Conservation (phyloP, 208 protist genomes). For the Leishmania braziliensis region DNA sequence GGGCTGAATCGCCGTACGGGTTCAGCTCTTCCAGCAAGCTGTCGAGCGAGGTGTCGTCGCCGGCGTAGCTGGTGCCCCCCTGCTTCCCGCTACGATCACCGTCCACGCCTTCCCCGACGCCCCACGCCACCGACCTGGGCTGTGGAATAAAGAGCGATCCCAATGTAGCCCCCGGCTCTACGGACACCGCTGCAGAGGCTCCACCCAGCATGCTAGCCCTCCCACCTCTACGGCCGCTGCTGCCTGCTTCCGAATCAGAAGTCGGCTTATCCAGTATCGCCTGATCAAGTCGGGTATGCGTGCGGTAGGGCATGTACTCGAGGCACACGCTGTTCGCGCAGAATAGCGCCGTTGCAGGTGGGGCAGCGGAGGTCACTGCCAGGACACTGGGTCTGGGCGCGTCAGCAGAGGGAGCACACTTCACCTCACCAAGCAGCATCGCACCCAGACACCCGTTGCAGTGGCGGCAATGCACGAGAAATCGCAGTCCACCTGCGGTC, state of each 20-base stretch:
- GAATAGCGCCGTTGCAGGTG: constrained; percentile 27
- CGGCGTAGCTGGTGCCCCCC: not conserved
- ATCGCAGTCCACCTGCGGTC: constrained; percentile 7
- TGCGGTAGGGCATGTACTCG: constrained; percentile 40
- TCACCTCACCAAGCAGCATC: constrained; percentile 24
- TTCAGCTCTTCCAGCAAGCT: constrained; percentile 19
- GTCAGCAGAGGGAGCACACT: not conserved
- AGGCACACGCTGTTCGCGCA: constrained; percentile 72
- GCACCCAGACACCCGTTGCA: constrained; percentile 74
- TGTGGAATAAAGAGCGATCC: constrained; percentile 1
- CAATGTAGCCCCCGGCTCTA: constrained; percentile 2
- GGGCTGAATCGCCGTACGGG: not conserved
- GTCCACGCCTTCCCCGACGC: not conserved
- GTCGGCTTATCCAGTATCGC: constrained; percentile 9
- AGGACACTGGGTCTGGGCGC: not conserved
- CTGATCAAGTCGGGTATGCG: constrained; percentile 21
- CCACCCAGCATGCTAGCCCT: not conserved
- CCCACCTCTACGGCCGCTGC: not conserved
- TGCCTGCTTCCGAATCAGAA: not conserved
- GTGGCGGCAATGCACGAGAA: constrained; percentile 59
- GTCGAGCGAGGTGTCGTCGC: constrained; percentile 7
- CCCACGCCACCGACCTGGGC: not conserved
- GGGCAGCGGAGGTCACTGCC: not conserved
- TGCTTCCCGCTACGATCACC: not conserved
- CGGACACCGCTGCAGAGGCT: not conserved